Percentiles rank a stretch among this genome's conserved stretches.
phyloP scores from a whole-genome alignment of 2,329 filamentous ascomycete species.

The Stachybotrys elegans region DNA sequence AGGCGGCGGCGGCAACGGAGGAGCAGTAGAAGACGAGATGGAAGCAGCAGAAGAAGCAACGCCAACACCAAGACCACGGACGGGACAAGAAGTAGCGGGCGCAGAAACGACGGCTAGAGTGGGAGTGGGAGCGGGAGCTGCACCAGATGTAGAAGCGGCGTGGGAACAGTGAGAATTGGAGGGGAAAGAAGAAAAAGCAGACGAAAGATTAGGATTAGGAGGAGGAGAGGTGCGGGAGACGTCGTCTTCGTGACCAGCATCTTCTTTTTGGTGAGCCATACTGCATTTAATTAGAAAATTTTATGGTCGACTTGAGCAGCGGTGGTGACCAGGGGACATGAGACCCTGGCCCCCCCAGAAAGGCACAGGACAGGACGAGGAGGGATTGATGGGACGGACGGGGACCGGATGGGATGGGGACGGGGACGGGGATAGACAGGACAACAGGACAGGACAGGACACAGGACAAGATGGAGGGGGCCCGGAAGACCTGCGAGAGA shows the following conservation, averaged over 20 bases:
- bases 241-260: slow-evolving; percentile 23
- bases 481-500: too few species aligned
- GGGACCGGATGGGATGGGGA: not conserved
- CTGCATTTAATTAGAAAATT: slow-evolving; percentile 30
- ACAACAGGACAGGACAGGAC: too few species aligned
- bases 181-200: slow-evolving; percentile 17
- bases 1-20: slow-evolving; percentile 9
- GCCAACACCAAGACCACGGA: too few species aligned
- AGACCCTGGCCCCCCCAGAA: slow-evolving; percentile 22
- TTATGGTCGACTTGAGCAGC: slow-evolving; percentile 29
- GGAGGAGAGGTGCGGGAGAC: slow-evolving; percentile 21
- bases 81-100: slow-evolving; percentile 11
- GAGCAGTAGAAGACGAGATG: slow-evolving; percentile 6
- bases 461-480: too few species aligned
- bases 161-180: too few species aligned
- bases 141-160: slow-evolving; percentile 14
- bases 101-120: slow-evolving; percentile 12
- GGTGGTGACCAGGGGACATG: slow-evolving; percentile 13
- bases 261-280: slow-evolving; percentile 24
- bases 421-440: not conserved
- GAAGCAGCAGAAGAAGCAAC: slow-evolving; percentile 2
- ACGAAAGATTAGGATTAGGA: slow-evolving; percentile 17
- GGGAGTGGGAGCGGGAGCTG: slow-evolving; percentile 14
- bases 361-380: too few species aligned
- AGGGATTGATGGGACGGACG: too few species aligned